Base-by-base conservation (phyloP, 2,329 filamentous ascomycete genomes). In the Pyrenochaeta sp. region DNA sequence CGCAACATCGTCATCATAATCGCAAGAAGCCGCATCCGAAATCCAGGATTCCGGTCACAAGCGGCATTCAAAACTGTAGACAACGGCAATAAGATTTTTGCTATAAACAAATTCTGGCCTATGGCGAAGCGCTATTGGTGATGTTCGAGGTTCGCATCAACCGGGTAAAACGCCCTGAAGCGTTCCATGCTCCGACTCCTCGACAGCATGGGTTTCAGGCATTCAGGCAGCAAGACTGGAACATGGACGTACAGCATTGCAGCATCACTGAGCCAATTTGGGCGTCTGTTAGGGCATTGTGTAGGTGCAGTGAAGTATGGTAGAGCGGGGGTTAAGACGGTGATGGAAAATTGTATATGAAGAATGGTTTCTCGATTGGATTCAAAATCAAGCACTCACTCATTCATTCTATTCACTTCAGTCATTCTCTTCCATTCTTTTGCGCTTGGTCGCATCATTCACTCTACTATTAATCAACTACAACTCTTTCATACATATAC, bases 371-470 rank as follows among this genome's bases (percentile, higher is more conserved):
- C n/a, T n/a, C n/a, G n/a, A n/a, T n/a, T n/a, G n/a, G n/a, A n/a
- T n/a, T n/a, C n/a, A n/a, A n/a, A n/a, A n/a, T n/a, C n/a, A n/a
- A n/a, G n/a, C 44, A 31, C 58, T 49, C 42, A 55, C 42, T 57
- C 36, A 40, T 42, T 45, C 44, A 40, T 44, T 57, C 54, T 32
- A 39, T 44, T 45, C 35, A 41, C 17, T 29, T 43, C 21, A 39
- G 39, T 29, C 39, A 33, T 51, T 54, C 40, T 61, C 57, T 62
- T 58, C 63, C 29, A 27, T 27, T 27, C 36, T 54, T 48, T n/a
- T 49, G 64, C 67, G 66, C 63, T 60, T 49, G 60, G 60, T n/a
- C 64, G 64, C 63, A 49, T 54, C 54, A 58, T 50, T 51, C 45
- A 54, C 54, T 45, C 33, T 33, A 15, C 15, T 45, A 52, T 46